phyloP scores from a whole-genome alignment of 2,329 filamentous ascomycete genomes.

The Penicillium aurantiogriseum region DNA sequence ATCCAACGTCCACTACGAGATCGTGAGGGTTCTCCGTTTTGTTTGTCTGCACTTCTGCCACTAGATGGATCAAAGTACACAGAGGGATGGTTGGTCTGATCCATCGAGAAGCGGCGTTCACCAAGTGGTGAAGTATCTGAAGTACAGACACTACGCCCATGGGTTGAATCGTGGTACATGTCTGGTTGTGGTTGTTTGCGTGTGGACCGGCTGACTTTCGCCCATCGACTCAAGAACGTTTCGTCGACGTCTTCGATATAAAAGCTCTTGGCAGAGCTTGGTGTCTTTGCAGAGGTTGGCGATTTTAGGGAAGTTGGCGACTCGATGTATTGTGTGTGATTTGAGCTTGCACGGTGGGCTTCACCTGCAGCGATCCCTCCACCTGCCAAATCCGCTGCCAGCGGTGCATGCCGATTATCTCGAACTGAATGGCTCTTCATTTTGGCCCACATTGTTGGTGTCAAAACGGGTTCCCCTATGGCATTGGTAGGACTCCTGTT shows the following conservation, averaged over 20 bases:
- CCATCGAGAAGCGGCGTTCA: background rate
- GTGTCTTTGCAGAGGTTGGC: background rate
- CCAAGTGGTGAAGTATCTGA: background rate
- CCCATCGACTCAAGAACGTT: conserved; percentile 1
- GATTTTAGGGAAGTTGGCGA: background rate
- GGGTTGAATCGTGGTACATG: background rate
- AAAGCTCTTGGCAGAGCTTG: background rate
- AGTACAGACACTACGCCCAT: background rate
- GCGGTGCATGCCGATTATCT: background rate
- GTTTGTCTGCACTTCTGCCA: background rate
- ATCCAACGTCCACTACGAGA: conserved; percentile 16
- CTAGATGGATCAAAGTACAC: conserved; percentile 2
- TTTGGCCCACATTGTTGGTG: conserved; percentile 5
- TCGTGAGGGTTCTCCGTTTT: conserved; percentile 2
- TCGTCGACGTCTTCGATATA: conserved; percentile 7
- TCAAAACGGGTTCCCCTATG: background rate
- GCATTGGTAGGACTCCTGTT: background rate
- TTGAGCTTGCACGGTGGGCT: background rate
- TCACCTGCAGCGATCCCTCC: background rate
- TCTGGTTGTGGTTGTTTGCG: background rate
- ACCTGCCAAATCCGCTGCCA: background rate
- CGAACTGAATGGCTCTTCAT: conserved; percentile 2
- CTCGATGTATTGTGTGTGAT: background rate
- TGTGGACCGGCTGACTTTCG: background rate
- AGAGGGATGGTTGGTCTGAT: background rate